phyloP scores from a whole-genome alignment of 2,329 filamentous ascomycete genomes.

The Cladosporium colombiae region DNA sequence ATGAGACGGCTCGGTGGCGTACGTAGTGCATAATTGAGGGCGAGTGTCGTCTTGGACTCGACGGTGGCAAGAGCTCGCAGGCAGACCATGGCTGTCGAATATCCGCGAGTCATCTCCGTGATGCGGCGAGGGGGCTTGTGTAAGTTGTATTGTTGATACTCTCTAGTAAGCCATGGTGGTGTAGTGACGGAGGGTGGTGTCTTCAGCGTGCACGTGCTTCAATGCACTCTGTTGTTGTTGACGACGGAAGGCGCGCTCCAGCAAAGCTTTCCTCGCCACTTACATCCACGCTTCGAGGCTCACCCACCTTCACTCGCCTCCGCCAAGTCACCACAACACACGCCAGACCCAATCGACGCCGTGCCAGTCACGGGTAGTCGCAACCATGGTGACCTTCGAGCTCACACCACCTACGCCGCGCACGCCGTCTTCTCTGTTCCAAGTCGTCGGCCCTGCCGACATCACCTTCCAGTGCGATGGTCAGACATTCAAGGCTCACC shows the following conservation, averaged over 20 bases:
- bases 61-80: not conserved
- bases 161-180: not conserved
- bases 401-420: not conserved
- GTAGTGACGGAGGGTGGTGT: not conserved
- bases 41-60: not conserved
- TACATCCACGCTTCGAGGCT: not conserved
- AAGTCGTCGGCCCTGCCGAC: slow-evolving; percentile 15
- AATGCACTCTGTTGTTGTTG: not conserved
- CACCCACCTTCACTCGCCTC: not conserved
- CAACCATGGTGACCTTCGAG: not conserved
- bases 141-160: not conserved
- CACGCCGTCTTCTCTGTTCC: not conserved
- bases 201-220: not conserved
- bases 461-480: slow-evolving; percentile 23
- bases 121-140: not conserved
- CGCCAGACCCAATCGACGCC: not conserved
- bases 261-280: not conserved
- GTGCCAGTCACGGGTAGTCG: not conserved
- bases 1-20: not conserved
- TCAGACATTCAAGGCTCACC: slow-evolving; percentile 22
- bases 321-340: not conserved
- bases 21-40: not conserved
- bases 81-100: not conserved
- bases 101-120: not conserved
- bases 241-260: slow-evolving; percentile 1